phyloP scores from a whole-genome alignment of 495 filamentous ascomycete species.

The Sordaria brevicollis region DNA sequence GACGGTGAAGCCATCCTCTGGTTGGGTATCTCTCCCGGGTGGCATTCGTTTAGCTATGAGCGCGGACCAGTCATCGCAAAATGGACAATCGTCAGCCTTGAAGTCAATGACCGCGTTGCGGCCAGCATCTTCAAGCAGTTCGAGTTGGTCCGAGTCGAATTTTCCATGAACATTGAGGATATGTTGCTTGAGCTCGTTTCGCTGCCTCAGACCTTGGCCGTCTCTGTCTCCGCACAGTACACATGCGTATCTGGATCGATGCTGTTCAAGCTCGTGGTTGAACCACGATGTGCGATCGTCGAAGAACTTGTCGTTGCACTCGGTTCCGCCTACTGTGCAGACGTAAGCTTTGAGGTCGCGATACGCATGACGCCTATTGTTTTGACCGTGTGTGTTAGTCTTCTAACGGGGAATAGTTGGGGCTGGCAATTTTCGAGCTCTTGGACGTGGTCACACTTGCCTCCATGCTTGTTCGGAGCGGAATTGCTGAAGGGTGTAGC shows the following conservation, averaged over 20 bases:
- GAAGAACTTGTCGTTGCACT: constrained; percentile 18
- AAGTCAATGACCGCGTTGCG: neutral
- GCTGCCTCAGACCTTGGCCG: neutral
- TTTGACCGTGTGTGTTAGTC: neutral
- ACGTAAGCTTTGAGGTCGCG: constrained; percentile 26
- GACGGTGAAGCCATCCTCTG: neutral
- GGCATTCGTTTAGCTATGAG: neutral
- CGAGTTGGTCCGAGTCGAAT: neutral
- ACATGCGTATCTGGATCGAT: constrained; percentile 18
- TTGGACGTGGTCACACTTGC: neutral
- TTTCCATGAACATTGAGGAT: neutral
- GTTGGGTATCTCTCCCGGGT: fast-evolving
- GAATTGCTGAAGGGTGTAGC: constrained; percentile 18
- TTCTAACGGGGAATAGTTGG: neutral
- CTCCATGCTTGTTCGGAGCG: constrained; percentile 7
- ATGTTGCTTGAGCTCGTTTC: neutral
- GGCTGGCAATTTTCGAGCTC: neutral
- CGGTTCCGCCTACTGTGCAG: constrained; percentile 15
- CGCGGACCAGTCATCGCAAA: constrained; percentile 5
- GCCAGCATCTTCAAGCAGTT: neutral
- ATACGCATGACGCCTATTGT: constrained; percentile 17
- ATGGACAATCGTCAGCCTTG: constrained; percentile 1
- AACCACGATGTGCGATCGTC: constrained; percentile 19
- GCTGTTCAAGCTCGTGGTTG: constrained; percentile 20
- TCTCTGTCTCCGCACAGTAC: constrained; percentile 6